These are phyloP conservation scores for Fraxinus anomala DNA, from an alignment of 257 asterid species.

Conservation along the genomic window DNA sequence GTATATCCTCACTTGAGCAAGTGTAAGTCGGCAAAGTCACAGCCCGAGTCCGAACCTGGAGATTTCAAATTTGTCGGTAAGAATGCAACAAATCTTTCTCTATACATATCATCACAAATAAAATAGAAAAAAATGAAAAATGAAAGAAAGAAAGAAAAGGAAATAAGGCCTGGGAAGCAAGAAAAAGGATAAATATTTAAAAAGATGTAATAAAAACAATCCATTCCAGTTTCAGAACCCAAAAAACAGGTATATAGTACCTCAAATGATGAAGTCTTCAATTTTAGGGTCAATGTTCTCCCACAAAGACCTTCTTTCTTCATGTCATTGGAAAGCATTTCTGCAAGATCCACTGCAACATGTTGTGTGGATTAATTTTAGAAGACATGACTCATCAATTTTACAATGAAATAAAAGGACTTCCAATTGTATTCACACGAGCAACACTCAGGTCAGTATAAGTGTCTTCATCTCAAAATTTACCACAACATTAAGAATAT, in stretches of 20 bases:
- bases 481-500: background rate
- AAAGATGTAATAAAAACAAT: background rate
- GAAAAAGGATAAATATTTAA: slow-evolving; percentile 9
- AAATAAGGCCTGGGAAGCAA: background rate
- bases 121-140: background rate
- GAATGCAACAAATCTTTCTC: slow-evolving; percentile 15
- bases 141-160: background rate
- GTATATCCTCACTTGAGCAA: slow-evolving; percentile 70
- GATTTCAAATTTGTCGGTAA: slow-evolving; percentile 27
- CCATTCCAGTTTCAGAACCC: background rate
- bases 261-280: slow-evolving; percentile 91
- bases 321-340: slow-evolving; percentile 82
- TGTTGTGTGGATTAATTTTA: slow-evolving; percentile 13
- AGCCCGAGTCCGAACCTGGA: slow-evolving; percentile 89
- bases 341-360: slow-evolving; percentile 79
- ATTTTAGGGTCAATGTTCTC: slow-evolving; percentile 81
- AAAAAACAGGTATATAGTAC: slow-evolving; percentile 36
- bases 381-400: slow-evolving; percentile 4
- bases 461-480: background rate
- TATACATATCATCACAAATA: background rate
- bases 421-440: background rate
- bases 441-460: background rate
- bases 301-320: slow-evolving; percentile 75
- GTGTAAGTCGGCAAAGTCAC: slow-evolving; percentile 69
- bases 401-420: slow-evolving; percentile 1